Conservation (phyloP, 139 green algal species). For the Auxenochlorella pyrenoidosa region DNA sequence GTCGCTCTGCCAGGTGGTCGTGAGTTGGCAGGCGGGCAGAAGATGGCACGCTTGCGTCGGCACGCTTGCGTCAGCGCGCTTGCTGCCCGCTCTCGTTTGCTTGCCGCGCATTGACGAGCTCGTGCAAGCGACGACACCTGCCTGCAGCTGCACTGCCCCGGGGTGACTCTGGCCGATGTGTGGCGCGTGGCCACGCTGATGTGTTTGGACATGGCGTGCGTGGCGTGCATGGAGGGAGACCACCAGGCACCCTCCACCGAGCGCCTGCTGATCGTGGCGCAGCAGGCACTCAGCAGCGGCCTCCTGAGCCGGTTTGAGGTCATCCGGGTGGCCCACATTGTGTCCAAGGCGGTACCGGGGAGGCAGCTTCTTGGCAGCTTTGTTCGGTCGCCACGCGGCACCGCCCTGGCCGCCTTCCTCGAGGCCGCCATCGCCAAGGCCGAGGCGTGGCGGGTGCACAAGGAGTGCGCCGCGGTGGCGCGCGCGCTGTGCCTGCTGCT, state of each 20-base stretch:
- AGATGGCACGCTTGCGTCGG: too few species aligned
- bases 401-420: not conserved
- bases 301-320: not conserved
- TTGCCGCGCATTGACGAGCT: too few species aligned
- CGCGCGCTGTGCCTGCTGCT: not conserved
- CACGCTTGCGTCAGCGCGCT: too few species aligned
- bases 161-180: not conserved
- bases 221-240: not conserved
- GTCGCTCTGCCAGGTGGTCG: too few species aligned
- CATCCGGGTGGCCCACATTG: not conserved
- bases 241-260: not conserved
- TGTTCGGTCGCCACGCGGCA: not conserved
- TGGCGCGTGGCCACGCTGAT: not conserved
- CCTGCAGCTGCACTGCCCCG: not conserved
- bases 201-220: not conserved
- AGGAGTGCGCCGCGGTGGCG: not conserved
- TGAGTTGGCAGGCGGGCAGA: too few species aligned
- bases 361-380: not conserved
- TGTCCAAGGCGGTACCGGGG: not conserved
- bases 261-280: not conserved
- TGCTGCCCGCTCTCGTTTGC: too few species aligned
- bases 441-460: not conserved
- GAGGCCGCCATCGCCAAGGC: not conserved
- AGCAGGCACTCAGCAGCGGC: not conserved
- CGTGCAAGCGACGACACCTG: too few species aligned